Base-by-base conservation (phyloP, 805 yeast species). In the Maudiozyma serrabonitensis region DNA sequence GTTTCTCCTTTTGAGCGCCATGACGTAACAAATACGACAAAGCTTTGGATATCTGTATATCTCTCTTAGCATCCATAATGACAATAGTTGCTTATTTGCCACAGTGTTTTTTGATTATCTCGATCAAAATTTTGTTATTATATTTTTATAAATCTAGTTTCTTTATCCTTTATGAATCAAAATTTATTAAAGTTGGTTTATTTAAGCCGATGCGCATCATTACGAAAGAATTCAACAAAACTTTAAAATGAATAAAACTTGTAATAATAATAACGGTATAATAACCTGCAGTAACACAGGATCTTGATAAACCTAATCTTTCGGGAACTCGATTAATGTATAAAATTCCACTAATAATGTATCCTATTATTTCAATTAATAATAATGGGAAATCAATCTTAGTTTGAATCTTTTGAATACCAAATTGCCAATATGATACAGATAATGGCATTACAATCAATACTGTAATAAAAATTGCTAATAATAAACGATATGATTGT, bases 21-120 rank as follows among this genome's bases (percentile, higher is more conserved):
- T 91, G 99, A n/a, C 99, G 73, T 1, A 91, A 75, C 1, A 93
- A 69, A 56, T 84, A 82, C 6, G 95, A 76, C 31, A 93, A 69
- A 0, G 86, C 72, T 55, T 86, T 86, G 6, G 96, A 87, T 16
- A 89, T 80, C 38, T 66, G 69, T 6, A 73, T 60, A 50, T 77
- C 80, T 58, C 86, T 63, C 41, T 68, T 69, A 12, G 55, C 54
- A 35, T 34, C 43, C 15, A n/a, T 15, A 16, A 2, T 16, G 21
- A 18, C 32, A 15, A 32, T 37, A 28, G 12, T 28, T 28, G 32
- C 32, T 28, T 28, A 4, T 28, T 4, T 8, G 8, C 12, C 32
- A 21, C 23, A 21, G 4, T 21, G 4, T 21, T 3, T 21, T 21
- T 21, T 21, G 23, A 21, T 32, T 32, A 13, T 2, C n/a, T 13